Base-by-base conservation (phyloP, 495 filamentous ascomycete genomes). In the Daldinia decipiens region DNA sequence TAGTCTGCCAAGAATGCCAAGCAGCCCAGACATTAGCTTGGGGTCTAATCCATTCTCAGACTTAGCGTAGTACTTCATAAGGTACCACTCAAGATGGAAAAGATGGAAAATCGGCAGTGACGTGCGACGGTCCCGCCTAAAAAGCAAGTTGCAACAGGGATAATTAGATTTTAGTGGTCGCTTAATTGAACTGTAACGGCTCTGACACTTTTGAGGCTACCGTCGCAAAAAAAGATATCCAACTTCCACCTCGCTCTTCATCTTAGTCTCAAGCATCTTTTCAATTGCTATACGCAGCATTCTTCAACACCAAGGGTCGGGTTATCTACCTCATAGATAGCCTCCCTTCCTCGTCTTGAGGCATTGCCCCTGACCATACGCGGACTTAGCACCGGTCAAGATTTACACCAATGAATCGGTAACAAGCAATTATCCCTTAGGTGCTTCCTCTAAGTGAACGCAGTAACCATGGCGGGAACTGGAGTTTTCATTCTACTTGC, bases 401-500 rank as follows among this genome's bases (percentile, higher is more conserved):
- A 53, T 9, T 36, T 59, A 15, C 7, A 24, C 72, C 66, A 67
- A 79, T 78, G 76, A 74, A 67, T 76, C 70, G 72, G 70, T 79
- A 71, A 71, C 71, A 50, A 45, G 64, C 53, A 69, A 40, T 59
- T 36, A 50, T 62, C 56, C 61, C 19, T 54, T 47, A 60, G 56
- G 55, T 68, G 64, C 59, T 70, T 65, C 47, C 21, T 67, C 45
- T 27, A 65, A 67, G 65, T 56, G 56, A 71, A 73, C 19, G 64
- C 62, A 60, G 43, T 55, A 70, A 77, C 64, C 55, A 77, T 77
- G 75, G 75, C 75, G 58, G 75, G 75, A 50, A 62, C 70, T 79
- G 94, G 94, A 77, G 85, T 98, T 57, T 89, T 97, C 71, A 91
- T 94, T 76, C 82, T 98, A 83, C 87, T 98, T 81, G 86, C 86